phyloP scores from a whole-genome alignment of 805 yeast species.

The Lipomyces japonicus region DNA sequence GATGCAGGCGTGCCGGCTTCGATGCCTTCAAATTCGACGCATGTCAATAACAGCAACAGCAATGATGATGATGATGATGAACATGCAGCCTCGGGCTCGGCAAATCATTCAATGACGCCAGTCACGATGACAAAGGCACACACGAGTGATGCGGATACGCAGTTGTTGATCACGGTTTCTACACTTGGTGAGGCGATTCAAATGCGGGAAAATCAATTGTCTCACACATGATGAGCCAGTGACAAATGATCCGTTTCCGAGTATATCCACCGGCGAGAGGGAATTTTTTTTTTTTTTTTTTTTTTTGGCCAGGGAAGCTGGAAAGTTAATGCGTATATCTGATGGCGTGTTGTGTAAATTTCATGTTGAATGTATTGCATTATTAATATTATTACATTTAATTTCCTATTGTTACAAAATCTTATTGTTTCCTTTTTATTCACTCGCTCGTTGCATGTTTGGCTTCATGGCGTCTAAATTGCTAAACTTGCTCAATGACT shows the following conservation, averaged over 20 bases:
- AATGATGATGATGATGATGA: background rate
- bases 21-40: background rate
- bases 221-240: too few species aligned
- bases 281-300: constrained; percentile 1
- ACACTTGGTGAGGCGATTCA: constrained; percentile 18
- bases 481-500: too few species aligned
- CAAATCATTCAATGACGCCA: background rate
- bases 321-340: background rate
- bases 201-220: constrained; percentile 9
- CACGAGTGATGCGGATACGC: background rate
- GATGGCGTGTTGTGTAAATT: background rate
- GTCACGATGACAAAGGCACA: background rate
- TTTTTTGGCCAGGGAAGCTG: background rate
- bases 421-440: too few species aligned
- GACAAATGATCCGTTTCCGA: too few species aligned
- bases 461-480: too few species aligned
- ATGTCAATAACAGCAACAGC: background rate
- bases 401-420: too few species aligned
- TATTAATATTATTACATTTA: background rate
- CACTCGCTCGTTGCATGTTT: too few species aligned
- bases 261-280: background rate
- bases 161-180: too few species aligned
- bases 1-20: background rate
- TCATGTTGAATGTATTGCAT: background rate
- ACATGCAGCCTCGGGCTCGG: background rate